Evolutionary conservation across 306 rosid species (phyloP), one percentile per base, ranked within the genome.

Genomic region (Ormosia emarginata): DNA sequence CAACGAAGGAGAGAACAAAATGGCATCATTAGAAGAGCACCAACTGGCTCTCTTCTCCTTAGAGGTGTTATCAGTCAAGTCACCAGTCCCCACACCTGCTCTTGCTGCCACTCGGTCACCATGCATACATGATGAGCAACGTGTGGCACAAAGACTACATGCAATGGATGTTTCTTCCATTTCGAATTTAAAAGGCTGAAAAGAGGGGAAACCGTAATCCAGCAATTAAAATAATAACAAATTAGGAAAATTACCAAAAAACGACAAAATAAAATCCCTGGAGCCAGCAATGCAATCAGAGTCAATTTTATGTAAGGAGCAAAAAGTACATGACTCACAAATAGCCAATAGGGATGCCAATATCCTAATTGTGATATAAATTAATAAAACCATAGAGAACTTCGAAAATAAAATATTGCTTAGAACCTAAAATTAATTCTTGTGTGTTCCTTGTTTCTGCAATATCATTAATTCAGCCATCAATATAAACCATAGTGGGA

Each of bases 61-160:
- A 61, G 36, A 30, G 57, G 71, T 39, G 65, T 70, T 58, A 79
- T 75, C 17, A 73, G 73, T 9, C 62, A 75, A 64, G 62, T 43
- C 59, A 66, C 44, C n/a, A 36, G 34, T 40, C 82, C 80, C 32
- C 11, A 33, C 56, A 4, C 55, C 79, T 33, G 12, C 13, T 74
- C 62, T 41, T 6, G 75, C 39, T 13, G 67, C 34, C 84, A 78
- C 67, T 59, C 4, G 76, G 40, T 68, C 74, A 39, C 68, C 69
- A 67, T 59, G 70, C 68, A 46, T n/a, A 37, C 13, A 64, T 6
- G 77, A 15, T 64, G 69, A 71, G 68, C 41, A 49, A 67, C 29
- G n/a, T 14, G 68, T 33, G 37, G 43, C 67, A 12, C 67, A 30
- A 56, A 15, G 50, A n/a, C 71, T 82, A 75, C 65, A 50, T 72